phyloP scores from a whole-genome alignment of 202 grass and related monocot species.

The Saccharum hybrid region DNA sequence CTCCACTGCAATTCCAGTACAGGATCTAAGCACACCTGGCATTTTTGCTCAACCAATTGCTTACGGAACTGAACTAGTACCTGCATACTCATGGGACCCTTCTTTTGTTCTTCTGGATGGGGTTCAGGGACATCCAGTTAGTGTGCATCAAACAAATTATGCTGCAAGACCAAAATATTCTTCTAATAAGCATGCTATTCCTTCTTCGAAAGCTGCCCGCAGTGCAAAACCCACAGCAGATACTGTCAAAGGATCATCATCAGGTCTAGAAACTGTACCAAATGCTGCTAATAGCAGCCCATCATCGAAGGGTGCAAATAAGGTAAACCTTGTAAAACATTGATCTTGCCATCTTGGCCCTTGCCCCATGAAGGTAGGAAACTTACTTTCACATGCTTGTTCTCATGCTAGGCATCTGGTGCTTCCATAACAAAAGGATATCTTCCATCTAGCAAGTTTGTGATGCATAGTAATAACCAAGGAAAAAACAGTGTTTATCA shows the following conservation, averaged over 20 bases:
- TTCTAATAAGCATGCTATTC: constrained; percentile 54
- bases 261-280: constrained; percentile 48
- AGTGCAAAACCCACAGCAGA: constrained; percentile 45
- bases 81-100: constrained; percentile 74
- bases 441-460: constrained; percentile 58
- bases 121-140: constrained; percentile 62
- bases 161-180: constrained; percentile 53
- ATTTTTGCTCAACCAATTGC: constrained; percentile 57
- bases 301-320: constrained; percentile 57
- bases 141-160: constrained; percentile 53
- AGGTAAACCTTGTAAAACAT: constrained; percentile 58
- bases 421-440: constrained; percentile 68
- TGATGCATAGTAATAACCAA: constrained; percentile 58
- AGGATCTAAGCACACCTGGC: constrained; percentile 51
- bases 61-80: constrained; percentile 69
- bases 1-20: constrained; percentile 52
- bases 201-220: constrained; percentile 53
- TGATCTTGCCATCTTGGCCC: constrained; percentile 19
- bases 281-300: constrained; percentile 38
- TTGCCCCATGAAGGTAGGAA: constrained; percentile 11
- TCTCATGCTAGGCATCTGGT: constrained; percentile 57
- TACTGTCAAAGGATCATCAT: constrained; percentile 62
- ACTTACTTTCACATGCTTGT: constrained; percentile 44
- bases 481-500: constrained; percentile 64
- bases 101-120: constrained; percentile 66